Evolutionary conservation across 1,284 basidiomycete genomes (phyloP), one percentile per base, ranked within the genome.

Genomic region (Trichosporon sp.): DNA sequence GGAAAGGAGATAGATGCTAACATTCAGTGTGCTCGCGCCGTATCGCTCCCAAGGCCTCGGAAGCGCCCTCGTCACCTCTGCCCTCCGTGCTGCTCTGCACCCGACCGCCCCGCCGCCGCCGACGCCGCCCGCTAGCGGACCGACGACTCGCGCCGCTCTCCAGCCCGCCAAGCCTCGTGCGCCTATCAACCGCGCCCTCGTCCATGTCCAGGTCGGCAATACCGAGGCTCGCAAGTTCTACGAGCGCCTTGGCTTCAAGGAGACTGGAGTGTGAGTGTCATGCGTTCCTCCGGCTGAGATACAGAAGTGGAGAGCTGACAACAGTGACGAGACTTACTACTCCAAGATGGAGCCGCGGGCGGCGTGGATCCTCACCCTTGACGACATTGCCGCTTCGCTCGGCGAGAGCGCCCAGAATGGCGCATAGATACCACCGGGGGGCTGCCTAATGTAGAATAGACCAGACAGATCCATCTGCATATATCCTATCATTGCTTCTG

Each of bases 31-130:
- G 32, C 75, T 80, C 56, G 77, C 78, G 3, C 78, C 78, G 1
- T 79, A 80, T 65, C 75, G 78, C 61, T 77, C 77, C 8, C 70
- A 76, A n/a, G 72, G 73, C 36, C 74, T 79, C 40, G 79, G 79
- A 52, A 69, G 71, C 19, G 78, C 79, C 1, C 73, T 81, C 34
- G 69, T 80, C 56, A 68, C 65, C 13, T 62, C 72, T 49, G 73
- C 78, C 4, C 69, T 80, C 23, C 63, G 64, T 21, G 62, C 73
- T 2, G 71, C 75, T 4, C 62, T 79, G 6, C 69, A 76, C 60
- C 77, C 78, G n/a, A 73, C 73, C 0, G 66, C 71, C 1, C 74
- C 78, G 27, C 74, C 77, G 2, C 70, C 76, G 3, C 74, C 77
- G 11, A 66, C 70, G 1, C 73, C 76, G 1, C 73, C 75, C 9